These are phyloP conservation scores for Pseudohalonectria lignicola DNA, from an alignment of 2,329 filamentous ascomycete species.

Conservation along the genomic window DNA sequence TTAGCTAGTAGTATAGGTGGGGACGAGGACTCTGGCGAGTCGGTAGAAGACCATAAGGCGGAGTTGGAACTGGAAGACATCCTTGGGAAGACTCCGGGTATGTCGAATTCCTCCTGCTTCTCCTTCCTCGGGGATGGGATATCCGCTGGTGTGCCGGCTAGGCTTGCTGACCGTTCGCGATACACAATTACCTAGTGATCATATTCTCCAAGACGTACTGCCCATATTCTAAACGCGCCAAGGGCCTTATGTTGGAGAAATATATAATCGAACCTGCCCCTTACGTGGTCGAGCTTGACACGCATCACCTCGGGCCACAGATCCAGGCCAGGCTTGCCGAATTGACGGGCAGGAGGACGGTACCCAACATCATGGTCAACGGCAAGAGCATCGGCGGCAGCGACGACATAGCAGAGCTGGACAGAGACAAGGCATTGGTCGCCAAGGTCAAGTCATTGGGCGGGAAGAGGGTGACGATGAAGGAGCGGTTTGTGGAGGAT, in stretches of 20 bases:
- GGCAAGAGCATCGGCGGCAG: slow-evolving; percentile 83
- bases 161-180: too few relatives aligned
- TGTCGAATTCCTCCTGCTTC: slow-evolving; percentile 15
- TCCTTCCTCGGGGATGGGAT: too few relatives aligned
- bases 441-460: slow-evolving; percentile 64
- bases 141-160: too few relatives aligned
- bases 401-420: slow-evolving; percentile 70
- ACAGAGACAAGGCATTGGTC: slow-evolving; percentile 54
- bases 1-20: too few relatives aligned
- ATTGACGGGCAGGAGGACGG: slow-evolving; percentile 71
- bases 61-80: slow-evolving; percentile 67
- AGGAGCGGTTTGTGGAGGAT: slow-evolving; percentile 28
- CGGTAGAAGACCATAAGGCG: slow-evolving; percentile 50
- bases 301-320: slow-evolving; percentile 60
- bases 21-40: slow-evolving; percentile 35
- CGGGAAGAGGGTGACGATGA: slow-evolving; percentile 49
- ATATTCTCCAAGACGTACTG: slow-evolving; percentile 97
- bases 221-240: slow-evolving; percentile 74
- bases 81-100: slow-evolving; percentile 76
- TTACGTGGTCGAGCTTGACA: slow-evolving; percentile 82
- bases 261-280: slow-evolving; percentile 77
- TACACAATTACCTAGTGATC: slow-evolving; percentile 50
- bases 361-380: slow-evolving; percentile 85
- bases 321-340: slow-evolving; percentile 63
- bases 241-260: slow-evolving; percentile 70